Evolutionary conservation across 1,139 yeast genomes (phyloP).

Genomic region (Diutina rugosa): DNA sequence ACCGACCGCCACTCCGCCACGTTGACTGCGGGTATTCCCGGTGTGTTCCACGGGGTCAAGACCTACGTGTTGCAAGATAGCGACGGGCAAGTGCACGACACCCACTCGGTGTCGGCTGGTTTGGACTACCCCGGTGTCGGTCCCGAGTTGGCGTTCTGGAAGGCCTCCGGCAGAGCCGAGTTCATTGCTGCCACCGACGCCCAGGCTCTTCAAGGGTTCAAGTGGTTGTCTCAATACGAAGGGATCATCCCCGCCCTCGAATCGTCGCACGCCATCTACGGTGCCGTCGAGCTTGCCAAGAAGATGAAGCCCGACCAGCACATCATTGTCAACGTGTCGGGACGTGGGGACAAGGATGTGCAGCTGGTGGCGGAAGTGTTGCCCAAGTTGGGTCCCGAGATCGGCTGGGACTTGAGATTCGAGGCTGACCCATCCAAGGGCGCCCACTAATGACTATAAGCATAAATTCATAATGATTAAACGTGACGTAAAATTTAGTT

Average conservation of each 20-base stretch:
- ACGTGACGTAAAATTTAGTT: background rate
- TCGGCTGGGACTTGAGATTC: constrained; percentile 94
- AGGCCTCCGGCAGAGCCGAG: constrained; percentile 81
- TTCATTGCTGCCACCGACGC: constrained; percentile 91
- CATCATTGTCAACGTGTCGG: constrained; percentile 80
- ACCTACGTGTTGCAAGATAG: constrained; percentile 81
- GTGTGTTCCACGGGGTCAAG: constrained; percentile 96
- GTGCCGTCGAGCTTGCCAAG: constrained; percentile 84
- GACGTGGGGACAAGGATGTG: constrained; percentile 98
- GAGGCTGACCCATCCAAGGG: constrained; percentile 37
- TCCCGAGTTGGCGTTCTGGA: constrained; percentile 95
- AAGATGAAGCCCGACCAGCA: constrained; percentile 69
- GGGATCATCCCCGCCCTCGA: constrained; percentile 98
- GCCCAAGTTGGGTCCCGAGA: constrained; percentile 79
- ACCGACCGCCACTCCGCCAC: constrained; percentile 88
- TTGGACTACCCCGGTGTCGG: constrained; percentile 99
- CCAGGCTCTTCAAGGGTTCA: constrained; percentile 85
- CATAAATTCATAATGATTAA: background rate
- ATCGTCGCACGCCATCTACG: constrained; percentile 90
- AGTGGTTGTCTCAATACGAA: constrained; percentile 77
- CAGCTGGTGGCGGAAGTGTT: constrained; percentile 92
- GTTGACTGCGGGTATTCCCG: constrained; percentile 82
- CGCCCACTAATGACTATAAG: background rate
- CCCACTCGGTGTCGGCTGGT: constrained; percentile 97
- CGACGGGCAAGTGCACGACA: constrained; percentile 95